phyloP scores from a whole-genome alignment of 2,329 filamentous ascomycete species.

The Sclerotinia minor region DNA sequence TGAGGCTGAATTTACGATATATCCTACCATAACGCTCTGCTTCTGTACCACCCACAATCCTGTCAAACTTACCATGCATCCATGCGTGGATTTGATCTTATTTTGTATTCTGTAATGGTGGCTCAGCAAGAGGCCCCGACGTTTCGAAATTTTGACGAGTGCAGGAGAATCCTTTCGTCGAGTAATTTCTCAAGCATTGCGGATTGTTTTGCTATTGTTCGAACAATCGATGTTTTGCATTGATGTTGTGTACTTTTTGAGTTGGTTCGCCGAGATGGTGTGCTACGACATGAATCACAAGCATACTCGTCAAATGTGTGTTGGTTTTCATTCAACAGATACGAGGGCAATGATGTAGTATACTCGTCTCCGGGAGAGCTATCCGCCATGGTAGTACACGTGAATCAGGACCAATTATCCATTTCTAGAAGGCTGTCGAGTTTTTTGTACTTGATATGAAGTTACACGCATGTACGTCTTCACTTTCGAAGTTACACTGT shows the following conservation, averaged over 20 bases:
- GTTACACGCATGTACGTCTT: not conserved
- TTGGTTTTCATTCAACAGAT: not conserved
- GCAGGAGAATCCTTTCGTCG: not conserved
- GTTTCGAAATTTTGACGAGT: not conserved
- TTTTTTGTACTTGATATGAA: not conserved
- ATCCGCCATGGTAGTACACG: not conserved
- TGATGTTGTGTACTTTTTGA: not conserved
- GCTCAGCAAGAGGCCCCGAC: not conserved
- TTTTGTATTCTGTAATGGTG: not conserved
- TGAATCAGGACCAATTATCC: not conserved
- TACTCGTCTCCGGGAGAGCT: not conserved
- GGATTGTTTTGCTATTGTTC: not conserved
- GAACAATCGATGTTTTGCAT: not conserved
- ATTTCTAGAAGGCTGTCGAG: not conserved
- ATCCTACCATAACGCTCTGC: conserved; percentile 1
- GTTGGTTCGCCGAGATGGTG: not conserved
- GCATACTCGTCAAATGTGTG: conserved; percentile 1
- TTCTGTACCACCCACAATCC: not conserved
- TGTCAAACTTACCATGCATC: not conserved
- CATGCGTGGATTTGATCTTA: not conserved
- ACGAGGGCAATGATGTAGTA: not conserved
- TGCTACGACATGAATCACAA: not conserved
- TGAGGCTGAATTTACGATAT: not conserved
- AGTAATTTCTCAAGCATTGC: not conserved
- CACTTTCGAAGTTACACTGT: not conserved